These are phyloP conservation scores for Lolium perenne DNA, from an alignment of 176 grass and related monocot genomes.

Conservation along the genomic window DNA sequence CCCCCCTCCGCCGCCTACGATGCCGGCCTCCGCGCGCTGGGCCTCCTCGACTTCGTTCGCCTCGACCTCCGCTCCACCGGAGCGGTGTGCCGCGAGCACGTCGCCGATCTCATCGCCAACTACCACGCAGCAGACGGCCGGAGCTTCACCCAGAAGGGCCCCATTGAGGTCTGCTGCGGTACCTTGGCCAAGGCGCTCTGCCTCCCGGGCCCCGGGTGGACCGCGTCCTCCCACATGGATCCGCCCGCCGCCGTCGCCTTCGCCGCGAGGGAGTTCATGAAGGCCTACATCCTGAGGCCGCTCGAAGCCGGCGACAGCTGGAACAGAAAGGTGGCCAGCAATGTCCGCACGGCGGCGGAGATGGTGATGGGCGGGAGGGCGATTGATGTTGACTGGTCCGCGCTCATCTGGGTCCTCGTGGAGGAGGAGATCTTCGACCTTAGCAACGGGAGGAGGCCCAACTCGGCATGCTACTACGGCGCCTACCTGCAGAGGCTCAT, in stretches of 20 bases:
- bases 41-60: conserved; percentile 9
- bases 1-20: neutral
- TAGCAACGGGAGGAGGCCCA: too few species aligned
- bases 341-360: neutral
- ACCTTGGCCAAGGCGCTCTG: neutral
- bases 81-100: neutral
- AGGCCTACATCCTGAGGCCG: neutral
- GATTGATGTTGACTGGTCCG: neutral
- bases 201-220: neutral
- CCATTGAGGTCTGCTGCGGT: neutral
- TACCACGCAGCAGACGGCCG: neutral
- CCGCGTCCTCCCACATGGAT: neutral
- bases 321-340: neutral
- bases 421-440: neutral
- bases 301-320: neutral
- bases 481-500: neutral
- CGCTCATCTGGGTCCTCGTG: neutral
- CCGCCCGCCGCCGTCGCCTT: neutral
- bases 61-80: conserved; percentile 7
- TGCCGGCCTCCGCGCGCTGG: neutral
- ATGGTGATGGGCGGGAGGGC: neutral
- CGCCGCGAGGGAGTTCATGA: neutral
- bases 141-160: neutral
- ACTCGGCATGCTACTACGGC: neutral
- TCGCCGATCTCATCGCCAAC: neutral